Conservation (phyloP, 2,329 filamentous ascomycete species). For the Paraconiothyrium sp. region DNA sequence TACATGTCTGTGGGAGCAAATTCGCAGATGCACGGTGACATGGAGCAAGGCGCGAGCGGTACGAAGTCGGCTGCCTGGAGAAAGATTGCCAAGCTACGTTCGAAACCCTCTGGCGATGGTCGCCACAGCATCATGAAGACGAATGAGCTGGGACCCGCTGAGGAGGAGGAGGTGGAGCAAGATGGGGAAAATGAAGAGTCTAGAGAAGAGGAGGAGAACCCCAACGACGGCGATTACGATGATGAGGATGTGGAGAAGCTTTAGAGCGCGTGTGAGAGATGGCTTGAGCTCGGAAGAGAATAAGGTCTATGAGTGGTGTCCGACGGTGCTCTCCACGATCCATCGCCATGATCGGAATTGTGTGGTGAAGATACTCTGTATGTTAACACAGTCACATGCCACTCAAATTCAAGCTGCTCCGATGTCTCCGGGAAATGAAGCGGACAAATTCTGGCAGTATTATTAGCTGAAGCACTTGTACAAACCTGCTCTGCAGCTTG, state of each 20-base stretch:
- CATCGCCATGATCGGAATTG: too few relatives aligned
- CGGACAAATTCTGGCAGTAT: too few relatives aligned
- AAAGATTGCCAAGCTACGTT: not conserved
- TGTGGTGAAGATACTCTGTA: too few relatives aligned
- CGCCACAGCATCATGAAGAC: not conserved
- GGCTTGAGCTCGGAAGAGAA: not conserved
- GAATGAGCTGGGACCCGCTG: not conserved
- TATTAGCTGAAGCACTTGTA: too few relatives aligned
- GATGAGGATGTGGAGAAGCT: not conserved
- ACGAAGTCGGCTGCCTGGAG: not conserved
- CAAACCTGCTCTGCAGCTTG: too few relatives aligned
- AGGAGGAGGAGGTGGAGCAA: not conserved
- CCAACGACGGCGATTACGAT: not conserved
- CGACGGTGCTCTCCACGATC: too few relatives aligned
- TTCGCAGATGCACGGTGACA: not conserved
- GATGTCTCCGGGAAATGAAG: too few relatives aligned
- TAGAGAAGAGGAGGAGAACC: not conserved
- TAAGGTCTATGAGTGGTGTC: too few relatives aligned
- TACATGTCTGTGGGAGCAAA: not conserved
- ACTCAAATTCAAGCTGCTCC: too few relatives aligned
- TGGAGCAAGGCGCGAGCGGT: too few relatives aligned
- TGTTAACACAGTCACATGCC: too few relatives aligned
- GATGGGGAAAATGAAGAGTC: not conserved
- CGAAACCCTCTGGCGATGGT: not conserved
- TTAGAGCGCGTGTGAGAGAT: not conserved